phyloP scores from a whole-genome alignment of 106 monocot species.

The Dendrobium chrysotoxum region DNA sequence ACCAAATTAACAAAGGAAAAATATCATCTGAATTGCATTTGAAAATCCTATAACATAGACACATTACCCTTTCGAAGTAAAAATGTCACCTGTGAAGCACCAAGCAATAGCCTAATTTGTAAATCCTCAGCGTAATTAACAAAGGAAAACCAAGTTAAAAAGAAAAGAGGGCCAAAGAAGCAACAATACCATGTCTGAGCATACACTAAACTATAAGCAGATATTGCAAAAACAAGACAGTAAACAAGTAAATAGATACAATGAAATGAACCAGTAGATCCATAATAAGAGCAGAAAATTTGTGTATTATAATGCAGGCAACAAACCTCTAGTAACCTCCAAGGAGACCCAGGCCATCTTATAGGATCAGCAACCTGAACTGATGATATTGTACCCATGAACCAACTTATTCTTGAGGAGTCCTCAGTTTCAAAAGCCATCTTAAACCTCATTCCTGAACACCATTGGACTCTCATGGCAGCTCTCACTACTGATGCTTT shows the following conservation, averaged over 20 bases:
- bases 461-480: slow-evolving; percentile 34
- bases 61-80: no score
- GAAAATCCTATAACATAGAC: no score
- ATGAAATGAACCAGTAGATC: neutral
- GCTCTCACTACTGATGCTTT: slow-evolving; percentile 22
- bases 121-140: neutral
- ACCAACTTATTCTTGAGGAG: slow-evolving; percentile 38
- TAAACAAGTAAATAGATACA: no score
- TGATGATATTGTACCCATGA: slow-evolving; percentile 33
- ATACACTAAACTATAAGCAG: slow-evolving; percentile 15
- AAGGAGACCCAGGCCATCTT: slow-evolving; percentile 40
- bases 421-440: slow-evolving; percentile 49
- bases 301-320: neutral
- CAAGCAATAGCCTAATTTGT: neutral
- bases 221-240: neutral
- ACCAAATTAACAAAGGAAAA: no score
- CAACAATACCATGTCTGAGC: neutral
- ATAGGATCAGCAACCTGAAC: slow-evolving; percentile 28
- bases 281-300: neutral
- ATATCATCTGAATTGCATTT: no score
- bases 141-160: neutral
- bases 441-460: slow-evolving; percentile 38
- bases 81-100: no score
- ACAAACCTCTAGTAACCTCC: slow-evolving; percentile 41
- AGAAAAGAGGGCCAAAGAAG: neutral